Conservation (phyloP, 73 alveolate species). For the Stentor coeruleus region DNA sequence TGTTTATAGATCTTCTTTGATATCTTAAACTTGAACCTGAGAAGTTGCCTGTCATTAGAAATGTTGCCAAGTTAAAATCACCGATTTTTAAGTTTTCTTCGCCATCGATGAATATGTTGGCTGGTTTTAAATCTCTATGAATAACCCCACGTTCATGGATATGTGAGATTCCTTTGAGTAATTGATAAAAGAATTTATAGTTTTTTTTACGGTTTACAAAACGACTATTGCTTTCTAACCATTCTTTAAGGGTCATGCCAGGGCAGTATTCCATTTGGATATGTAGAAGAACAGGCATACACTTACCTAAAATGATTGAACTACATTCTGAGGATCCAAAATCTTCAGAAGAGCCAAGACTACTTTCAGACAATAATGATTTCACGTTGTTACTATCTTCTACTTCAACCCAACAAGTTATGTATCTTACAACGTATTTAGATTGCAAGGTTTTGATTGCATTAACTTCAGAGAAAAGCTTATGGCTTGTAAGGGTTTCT, state of each 20-base stretch:
- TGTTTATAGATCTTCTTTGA: conserved; percentile 34
- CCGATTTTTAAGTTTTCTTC: conserved; percentile 63
- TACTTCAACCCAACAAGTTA: conserved; percentile 19
- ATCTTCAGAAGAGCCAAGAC: not conserved
- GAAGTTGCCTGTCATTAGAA: not conserved
- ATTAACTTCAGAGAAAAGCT: conserved; percentile 23
- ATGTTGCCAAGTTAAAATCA: conserved; percentile 85
- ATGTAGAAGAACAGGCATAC: conserved; percentile 56
- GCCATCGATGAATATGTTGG: conserved; percentile 75
- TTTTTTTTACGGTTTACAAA: conserved; percentile 46
- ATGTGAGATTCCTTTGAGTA: conserved; percentile 78
- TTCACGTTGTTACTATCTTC: not conserved
- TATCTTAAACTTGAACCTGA: not conserved
- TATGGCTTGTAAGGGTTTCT: not conserved
- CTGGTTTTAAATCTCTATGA: conserved; percentile 89
- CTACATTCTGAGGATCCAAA: not conserved
- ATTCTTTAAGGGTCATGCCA: conserved; percentile 64
- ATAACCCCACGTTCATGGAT: conserved; percentile 73
- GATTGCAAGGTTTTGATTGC: conserved; percentile 1
- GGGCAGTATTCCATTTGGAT: conserved; percentile 89
- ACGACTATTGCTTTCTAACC: conserved; percentile 44
- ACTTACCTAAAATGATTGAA: not conserved
- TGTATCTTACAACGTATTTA: conserved; percentile 18
- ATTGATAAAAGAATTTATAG: conserved; percentile 55
- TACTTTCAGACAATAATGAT: not conserved